Evolutionary conservation across 169 alveolate species (phyloP).

Genomic region (Plasmodium coatneyi): DNA sequence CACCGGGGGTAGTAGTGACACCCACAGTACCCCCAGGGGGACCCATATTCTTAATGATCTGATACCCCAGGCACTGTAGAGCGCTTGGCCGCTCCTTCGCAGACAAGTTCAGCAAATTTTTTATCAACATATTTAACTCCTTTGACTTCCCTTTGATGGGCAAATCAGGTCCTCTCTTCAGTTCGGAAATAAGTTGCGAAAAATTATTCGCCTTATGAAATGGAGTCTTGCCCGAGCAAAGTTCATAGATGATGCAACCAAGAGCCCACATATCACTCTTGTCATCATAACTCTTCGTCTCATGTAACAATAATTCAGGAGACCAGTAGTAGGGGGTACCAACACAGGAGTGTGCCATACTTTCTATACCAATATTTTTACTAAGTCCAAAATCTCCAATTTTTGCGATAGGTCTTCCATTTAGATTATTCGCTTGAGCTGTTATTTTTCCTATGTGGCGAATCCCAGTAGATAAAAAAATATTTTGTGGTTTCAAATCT

Average conservation of each 20-base stretch:
- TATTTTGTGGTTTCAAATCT: slow-evolving; percentile 97
- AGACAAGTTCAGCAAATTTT: slow-evolving; percentile 78
- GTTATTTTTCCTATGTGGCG: slow-evolving; percentile 72
- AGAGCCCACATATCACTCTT: slow-evolving; percentile 94
- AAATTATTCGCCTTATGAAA: slow-evolving; percentile 91
- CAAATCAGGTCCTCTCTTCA: slow-evolving; percentile 83
- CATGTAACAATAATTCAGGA: slow-evolving; percentile 93
- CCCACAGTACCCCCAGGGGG: neutral
- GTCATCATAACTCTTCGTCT: slow-evolving; percentile 94
- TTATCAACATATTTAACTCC: slow-evolving; percentile 78
- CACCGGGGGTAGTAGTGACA: neutral
- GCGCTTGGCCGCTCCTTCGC: slow-evolving; percentile 86
- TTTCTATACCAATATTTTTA: slow-evolving; percentile 92
- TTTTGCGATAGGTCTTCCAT: slow-evolving; percentile 88
- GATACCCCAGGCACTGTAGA: slow-evolving; percentile 81
- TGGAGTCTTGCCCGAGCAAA: slow-evolving; percentile 94
- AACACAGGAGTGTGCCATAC: slow-evolving; percentile 94
- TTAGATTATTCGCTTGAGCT: slow-evolving; percentile 69
- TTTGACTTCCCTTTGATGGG: slow-evolving; percentile 79
- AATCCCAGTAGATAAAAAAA: slow-evolving; percentile 89
- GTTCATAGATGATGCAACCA: slow-evolving; percentile 95
- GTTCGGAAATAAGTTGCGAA: slow-evolving; percentile 81
- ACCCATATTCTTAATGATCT: slow-evolving; percentile 78
- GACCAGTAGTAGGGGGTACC: slow-evolving; percentile 98
- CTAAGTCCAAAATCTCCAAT: slow-evolving; percentile 98